Percentiles rank a stretch among this genome's conserved stretches.
Conservation (phyloP, 2,329 filamentous ascomycete genomes). For the Bipolaris bicolor region DNA sequence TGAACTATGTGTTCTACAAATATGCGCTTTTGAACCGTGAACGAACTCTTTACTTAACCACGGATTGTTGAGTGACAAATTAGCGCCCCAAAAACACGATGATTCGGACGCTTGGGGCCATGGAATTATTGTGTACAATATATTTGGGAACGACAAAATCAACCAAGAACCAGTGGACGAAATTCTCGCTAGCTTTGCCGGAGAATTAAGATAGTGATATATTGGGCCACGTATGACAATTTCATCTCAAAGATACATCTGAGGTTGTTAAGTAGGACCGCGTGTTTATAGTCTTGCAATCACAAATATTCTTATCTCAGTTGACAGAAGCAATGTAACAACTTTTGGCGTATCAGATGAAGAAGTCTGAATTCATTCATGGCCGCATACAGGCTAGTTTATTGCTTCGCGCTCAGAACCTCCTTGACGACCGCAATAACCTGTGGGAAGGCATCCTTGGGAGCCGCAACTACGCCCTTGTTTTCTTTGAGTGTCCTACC, state of each 20-base stretch:
- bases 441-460: conserved; percentile 72
- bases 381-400: neutral
- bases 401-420: conserved; percentile 62
- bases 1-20: no score
- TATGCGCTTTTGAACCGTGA: no score
- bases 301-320: neutral
- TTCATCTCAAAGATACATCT: neutral
- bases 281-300: neutral
- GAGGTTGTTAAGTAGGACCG: neutral
- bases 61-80: no score
- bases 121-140: no score
- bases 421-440: conserved; percentile 84
- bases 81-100: no score
- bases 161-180: no score
- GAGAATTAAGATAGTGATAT: neutral
- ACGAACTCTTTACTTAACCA: no score
- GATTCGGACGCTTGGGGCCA: no score
- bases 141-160: no score
- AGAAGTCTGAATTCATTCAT: neutral
- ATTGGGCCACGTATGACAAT: neutral
- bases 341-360: neutral
- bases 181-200: no score
- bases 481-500: conserved; percentile 88
- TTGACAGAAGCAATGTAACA: neutral
- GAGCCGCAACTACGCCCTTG: conserved; percentile 91